Evolutionary conservation across 2,329 filamentous ascomycete species (phyloP).

Genomic region (Apiospora hydei): DNA sequence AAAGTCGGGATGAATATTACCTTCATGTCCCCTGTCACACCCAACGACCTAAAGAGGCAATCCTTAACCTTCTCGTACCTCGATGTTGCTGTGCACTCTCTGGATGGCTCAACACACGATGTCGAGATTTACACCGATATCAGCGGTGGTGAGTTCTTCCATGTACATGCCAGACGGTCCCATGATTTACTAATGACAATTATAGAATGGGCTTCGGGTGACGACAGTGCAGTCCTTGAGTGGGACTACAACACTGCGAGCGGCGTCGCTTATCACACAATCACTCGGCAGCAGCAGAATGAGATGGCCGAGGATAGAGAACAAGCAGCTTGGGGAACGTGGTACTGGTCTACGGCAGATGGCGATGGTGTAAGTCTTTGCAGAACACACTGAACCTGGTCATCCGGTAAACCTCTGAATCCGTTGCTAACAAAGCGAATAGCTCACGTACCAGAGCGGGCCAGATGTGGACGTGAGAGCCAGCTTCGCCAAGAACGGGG

Average conservation of each 20-base stretch:
- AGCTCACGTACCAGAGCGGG: constrained; percentile 76
- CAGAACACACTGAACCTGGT: neutral
- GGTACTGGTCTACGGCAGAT: constrained; percentile 72
- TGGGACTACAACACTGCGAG: constrained; percentile 66
- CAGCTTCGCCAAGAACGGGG: constrained; percentile 69
- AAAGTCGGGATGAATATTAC: constrained; percentile 71
- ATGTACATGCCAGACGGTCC: neutral
- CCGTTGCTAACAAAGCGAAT: constrained; percentile 34
- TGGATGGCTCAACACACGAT: constrained; percentile 67
- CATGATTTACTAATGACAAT: neutral
- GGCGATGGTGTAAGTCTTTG: constrained; percentile 51
- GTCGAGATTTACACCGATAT: constrained; percentile 79
- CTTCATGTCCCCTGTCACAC: constrained; percentile 75
- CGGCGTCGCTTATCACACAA: constrained; percentile 69
- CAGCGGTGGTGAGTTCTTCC: constrained; percentile 62
- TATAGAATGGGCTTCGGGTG: constrained; percentile 75
- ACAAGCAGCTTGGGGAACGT: constrained; percentile 81
- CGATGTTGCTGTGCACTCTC: constrained; percentile 65
- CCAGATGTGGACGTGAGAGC: constrained; percentile 70
- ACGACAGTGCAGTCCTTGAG: constrained; percentile 60
- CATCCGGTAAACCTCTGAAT: neutral
- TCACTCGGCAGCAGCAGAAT: constrained; percentile 66
- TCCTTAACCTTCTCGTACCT: constrained; percentile 77
- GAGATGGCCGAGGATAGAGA: constrained; percentile 73
- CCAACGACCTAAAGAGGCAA: constrained; percentile 70